Conservation (phyloP, 306 rosid genomes). For the Cajanus cajan region DNA sequence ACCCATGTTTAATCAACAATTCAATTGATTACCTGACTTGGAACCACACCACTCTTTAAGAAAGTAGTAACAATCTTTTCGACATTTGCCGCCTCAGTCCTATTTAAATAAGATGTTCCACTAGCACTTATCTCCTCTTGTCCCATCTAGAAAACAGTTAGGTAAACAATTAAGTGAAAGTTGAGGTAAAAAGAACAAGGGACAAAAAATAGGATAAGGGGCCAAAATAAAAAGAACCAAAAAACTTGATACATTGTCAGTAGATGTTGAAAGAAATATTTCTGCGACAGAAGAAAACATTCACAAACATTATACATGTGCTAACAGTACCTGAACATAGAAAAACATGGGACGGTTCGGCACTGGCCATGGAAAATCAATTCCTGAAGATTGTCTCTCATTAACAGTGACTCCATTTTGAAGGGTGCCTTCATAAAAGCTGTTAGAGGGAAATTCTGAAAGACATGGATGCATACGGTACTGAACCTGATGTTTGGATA, state of each 20-base stretch:
- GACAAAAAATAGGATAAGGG: not conserved
- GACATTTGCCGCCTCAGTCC: conserved; percentile 99
- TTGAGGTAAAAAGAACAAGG: not conserved
- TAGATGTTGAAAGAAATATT: not conserved
- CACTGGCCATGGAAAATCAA: conserved; percentile 99
- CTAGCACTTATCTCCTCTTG: conserved; percentile 99
- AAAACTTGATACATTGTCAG: not conserved
- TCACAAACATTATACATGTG: not conserved
- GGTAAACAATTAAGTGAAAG: conserved; percentile 1
- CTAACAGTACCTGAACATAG: conserved; percentile 81
- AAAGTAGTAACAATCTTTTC: conserved; percentile 99
- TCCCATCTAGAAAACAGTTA: conserved; percentile 76
- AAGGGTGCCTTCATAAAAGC: conserved; percentile 97
- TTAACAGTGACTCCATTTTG: conserved; percentile 98
- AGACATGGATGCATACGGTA: conserved; percentile 99
- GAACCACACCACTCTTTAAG: conserved; percentile 95
- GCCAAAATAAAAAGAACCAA: not conserved
- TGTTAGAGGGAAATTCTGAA: conserved; percentile 97
- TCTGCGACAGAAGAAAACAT: not conserved
- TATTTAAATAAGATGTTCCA: conserved; percentile 93
- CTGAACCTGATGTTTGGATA: conserved; percentile 69
- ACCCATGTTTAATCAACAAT: not conserved
- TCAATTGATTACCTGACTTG: conserved; percentile 72
- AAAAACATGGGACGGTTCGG: conserved; percentile 99
- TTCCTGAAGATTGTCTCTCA: conserved; percentile 92